These are phyloP conservation scores for Huntiella abstrusa DNA, from an alignment of 2,329 filamentous ascomycete genomes.

Conservation along the genomic window DNA sequence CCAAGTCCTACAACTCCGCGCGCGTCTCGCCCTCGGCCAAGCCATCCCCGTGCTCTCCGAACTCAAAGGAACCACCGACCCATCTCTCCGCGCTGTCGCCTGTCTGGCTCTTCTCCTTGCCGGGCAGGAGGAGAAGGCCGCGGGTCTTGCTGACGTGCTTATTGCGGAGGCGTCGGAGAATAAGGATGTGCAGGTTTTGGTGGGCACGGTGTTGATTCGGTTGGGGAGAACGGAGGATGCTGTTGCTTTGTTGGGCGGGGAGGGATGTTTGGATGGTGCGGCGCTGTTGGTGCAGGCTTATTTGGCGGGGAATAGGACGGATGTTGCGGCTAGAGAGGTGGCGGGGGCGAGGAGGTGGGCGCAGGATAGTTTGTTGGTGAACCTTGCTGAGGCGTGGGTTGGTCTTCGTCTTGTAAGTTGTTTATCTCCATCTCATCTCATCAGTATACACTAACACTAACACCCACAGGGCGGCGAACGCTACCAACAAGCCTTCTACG, in stretches of 20 bases:
- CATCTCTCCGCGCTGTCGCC: conserved; percentile 58
- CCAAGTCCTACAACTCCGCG: conserved; percentile 60
- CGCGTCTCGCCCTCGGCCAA: conserved; percentile 67
- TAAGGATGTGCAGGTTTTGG: conserved; percentile 59
- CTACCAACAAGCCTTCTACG: conserved; percentile 94
- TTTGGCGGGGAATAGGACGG: conserved; percentile 74
- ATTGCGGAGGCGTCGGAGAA: conserved; percentile 52
- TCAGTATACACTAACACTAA: conserved; percentile 12
- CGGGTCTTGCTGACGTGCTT: conserved; percentile 46
- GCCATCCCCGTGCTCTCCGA: conserved; percentile 53
- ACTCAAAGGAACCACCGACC: conserved; percentile 37
- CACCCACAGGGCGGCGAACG: conserved; percentile 62
- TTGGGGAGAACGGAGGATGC: conserved; percentile 74
- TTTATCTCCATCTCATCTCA: neutral
- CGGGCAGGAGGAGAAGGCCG: conserved; percentile 43
- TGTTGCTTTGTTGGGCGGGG: conserved; percentile 56
- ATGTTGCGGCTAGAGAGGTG: conserved; percentile 82
- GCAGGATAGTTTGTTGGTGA: conserved; percentile 83
- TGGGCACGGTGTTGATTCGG: conserved; percentile 63
- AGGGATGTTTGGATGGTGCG: conserved; percentile 67
- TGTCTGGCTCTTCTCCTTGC: conserved; percentile 50
- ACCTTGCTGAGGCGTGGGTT: conserved; percentile 90
- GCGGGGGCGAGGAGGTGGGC: conserved; percentile 76
- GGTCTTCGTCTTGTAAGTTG: conserved; percentile 59
- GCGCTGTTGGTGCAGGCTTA: conserved; percentile 84